Evolutionary conservation across 352 stramenopile genomes (phyloP), one percentile per base, ranked within the genome.

Genomic region (Pythium pyrilobum): DNA sequence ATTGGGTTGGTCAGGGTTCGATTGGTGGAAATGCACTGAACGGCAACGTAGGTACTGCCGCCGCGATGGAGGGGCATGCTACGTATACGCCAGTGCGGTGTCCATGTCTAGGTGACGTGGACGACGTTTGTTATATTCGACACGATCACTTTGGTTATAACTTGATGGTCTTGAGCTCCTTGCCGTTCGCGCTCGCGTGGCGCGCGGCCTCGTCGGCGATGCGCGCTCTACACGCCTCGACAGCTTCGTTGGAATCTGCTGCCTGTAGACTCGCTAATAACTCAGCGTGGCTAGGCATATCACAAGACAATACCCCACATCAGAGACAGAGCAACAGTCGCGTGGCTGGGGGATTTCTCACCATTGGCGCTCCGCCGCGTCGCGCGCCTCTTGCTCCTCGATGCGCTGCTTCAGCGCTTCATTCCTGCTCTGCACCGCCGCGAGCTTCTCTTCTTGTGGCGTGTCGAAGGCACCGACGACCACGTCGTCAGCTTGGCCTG

Each of bases 101-200:
- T n/a, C n/a, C n/a, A n/a, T n/a, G n/a, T n/a, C n/a, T n/a, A n/a
- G n/a, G n/a, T n/a, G n/a, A n/a, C n/a, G n/a, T n/a, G n/a, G n/a
- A n/a, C n/a, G n/a, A n/a, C n/a, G n/a, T n/a, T n/a, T n/a, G n/a
- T n/a, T n/a, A n/a, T n/a, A n/a, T n/a, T n/a, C n/a, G n/a, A n/a
- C n/a, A n/a, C n/a, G n/a, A n/a, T n/a, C n/a, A n/a, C n/a, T n/a
- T n/a, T 34, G 6, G 7, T 40, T 46, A 66, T 4, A 66, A 25
- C 23, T 59, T 59, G 46, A 66, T 45, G 47, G 57, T 49, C 20
- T 58, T 48, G 25, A 43, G 39, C 27, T 57, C 47, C 28, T 59
- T 66, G 8, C 13, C 32, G 3, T 24, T 8, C 5, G 43, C 20
- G 29, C 51, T 24, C 25, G 45, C 38, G 32, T 52, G 50, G 5